Conservation (phyloP, 2,329 filamentous ascomycete species). For the Parasarocladium wereldwijsianum region DNA sequence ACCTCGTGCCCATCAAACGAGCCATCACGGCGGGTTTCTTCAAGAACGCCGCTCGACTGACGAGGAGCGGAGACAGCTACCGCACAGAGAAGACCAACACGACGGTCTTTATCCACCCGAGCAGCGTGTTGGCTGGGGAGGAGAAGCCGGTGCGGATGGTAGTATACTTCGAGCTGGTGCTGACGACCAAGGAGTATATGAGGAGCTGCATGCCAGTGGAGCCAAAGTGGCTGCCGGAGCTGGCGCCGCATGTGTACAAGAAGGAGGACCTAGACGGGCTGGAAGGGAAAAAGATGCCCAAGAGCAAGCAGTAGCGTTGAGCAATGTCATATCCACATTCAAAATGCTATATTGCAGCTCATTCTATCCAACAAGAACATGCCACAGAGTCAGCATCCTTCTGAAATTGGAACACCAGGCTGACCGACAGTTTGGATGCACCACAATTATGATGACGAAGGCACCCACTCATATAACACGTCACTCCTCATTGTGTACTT, state of each 20-base stretch:
- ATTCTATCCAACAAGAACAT: too few relatives aligned
- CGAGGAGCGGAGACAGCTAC: slow-evolving; percentile 75
- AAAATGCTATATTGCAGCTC: too few relatives aligned
- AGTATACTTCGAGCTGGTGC: slow-evolving; percentile 71
- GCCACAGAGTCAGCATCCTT: too few relatives aligned
- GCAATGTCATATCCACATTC: too few relatives aligned
- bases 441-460: too few relatives aligned
- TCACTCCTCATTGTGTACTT: slow-evolving; percentile 45
- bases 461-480: slow-evolving; percentile 31
- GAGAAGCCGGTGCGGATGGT: slow-evolving; percentile 70
- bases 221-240: slow-evolving; percentile 70
- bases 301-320: slow-evolving; percentile 15
- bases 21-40: slow-evolving; percentile 89
- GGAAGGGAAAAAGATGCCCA: slow-evolving; percentile 53
- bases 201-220: slow-evolving; percentile 74
- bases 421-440: too few relatives aligned
- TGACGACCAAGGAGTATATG: slow-evolving; percentile 88
- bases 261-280: slow-evolving; percentile 74
- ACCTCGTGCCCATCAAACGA: slow-evolving; percentile 66
- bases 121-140: slow-evolving; percentile 61
- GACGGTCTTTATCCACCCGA: slow-evolving; percentile 84
- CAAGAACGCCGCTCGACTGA: slow-evolving; percentile 73
- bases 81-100: slow-evolving; percentile 82
- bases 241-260: slow-evolving; percentile 91
- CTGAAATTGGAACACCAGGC: too few relatives aligned